Conservation (phyloP, 169 alveolate species). For the Neospora caninum region DNA sequence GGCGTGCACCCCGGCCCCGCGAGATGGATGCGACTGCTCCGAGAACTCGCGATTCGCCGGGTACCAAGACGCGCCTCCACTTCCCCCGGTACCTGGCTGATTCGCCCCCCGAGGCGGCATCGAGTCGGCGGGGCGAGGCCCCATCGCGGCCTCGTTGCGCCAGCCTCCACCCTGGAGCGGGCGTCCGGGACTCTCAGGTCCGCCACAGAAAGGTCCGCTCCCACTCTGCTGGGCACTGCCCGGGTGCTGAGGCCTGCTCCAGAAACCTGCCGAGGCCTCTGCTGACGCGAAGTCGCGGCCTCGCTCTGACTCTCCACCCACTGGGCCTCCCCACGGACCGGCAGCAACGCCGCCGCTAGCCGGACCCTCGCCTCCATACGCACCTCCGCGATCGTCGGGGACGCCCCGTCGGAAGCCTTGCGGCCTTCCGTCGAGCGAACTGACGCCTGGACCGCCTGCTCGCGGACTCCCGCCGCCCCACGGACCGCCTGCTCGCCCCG, state of each 20-base stretch:
- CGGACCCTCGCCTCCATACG: background rate
- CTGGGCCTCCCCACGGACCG: background rate
- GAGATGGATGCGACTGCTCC: background rate
- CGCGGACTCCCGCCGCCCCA: background rate
- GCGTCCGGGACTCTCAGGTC: background rate
- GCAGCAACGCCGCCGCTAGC: background rate
- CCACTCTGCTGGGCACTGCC: background rate
- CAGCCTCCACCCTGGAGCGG: background rate
- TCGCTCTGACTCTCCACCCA: background rate
- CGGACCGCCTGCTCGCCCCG: background rate
- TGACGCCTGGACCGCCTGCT: background rate
- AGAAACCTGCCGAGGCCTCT: background rate
- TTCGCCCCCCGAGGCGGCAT: background rate
- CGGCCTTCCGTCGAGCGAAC: background rate
- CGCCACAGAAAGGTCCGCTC: background rate
- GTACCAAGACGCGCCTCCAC: too few species aligned
- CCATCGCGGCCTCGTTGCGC: background rate
- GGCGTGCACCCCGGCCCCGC: background rate
- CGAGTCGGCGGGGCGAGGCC: background rate
- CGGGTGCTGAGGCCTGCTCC: background rate
- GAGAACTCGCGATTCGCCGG: too few species aligned
- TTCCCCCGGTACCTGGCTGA: background rate
- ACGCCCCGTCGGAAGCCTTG: background rate
- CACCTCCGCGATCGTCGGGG: background rate
- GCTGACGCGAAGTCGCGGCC: too few species aligned